Conservation (phyloP, 257 asterid genomes). For the Rhazya stricta region DNA sequence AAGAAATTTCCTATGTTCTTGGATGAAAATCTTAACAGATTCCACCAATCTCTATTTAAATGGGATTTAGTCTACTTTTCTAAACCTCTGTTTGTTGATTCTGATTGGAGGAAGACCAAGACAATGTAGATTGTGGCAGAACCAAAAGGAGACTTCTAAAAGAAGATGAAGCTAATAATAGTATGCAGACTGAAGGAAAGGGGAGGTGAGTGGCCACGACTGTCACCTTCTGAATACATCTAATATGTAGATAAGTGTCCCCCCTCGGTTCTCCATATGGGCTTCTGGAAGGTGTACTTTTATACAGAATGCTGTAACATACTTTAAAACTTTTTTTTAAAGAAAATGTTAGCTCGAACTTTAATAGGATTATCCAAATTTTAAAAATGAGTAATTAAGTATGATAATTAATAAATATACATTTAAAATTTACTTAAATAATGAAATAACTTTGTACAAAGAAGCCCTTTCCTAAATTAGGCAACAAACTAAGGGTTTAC, state of each 20-base stretch:
- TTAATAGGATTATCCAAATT: no score
- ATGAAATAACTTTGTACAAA: no score
- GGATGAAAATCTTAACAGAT: not conserved
- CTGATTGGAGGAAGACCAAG: conserved; percentile 6
- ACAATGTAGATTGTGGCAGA: not conserved
- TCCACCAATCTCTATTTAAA: conserved; percentile 3
- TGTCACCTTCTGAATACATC: not conserved
- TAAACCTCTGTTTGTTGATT: not conserved
- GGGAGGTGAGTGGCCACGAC: conserved; percentile 12
- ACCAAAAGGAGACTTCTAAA: not conserved
- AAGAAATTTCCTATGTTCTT: not conserved
- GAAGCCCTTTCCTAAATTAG: no score
- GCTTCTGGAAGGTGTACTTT: not conserved
- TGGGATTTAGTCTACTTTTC: no score
- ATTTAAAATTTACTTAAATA: no score
- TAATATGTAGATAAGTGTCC: not conserved
- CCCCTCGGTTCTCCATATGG: no score
- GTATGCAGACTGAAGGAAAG: not conserved
- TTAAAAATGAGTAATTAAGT: no score
- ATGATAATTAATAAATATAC: no score
- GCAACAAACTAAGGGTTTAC: no score
- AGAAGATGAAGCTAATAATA: not conserved
- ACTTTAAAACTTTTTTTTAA: no score
- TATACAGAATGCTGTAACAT: no score
- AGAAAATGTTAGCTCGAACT: no score